phyloP scores from a whole-genome alignment of 495 filamentous ascomycete species.

The Aspergillus leporis region DNA sequence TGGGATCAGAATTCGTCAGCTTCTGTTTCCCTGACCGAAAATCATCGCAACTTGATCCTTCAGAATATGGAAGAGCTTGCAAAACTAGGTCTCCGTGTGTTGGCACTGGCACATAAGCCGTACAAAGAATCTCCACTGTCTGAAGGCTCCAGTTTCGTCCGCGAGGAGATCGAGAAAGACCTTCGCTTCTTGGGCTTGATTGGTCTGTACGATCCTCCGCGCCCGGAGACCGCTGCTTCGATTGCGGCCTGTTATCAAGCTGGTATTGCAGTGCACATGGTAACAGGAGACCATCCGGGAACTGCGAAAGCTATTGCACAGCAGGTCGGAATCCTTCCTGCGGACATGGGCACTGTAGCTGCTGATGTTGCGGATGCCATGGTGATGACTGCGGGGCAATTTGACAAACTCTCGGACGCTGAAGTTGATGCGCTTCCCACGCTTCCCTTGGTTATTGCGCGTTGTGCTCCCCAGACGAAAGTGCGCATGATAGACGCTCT shows the following conservation, averaged over 20 bases:
- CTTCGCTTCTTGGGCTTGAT: conserved; percentile 66
- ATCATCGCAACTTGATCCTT: too few species aligned
- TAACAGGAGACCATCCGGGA: conserved; percentile 67
- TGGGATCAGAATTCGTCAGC: conserved; percentile 35
- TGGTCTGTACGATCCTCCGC: conserved; percentile 73
- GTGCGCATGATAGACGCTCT: conserved; percentile 78
- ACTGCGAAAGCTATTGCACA: conserved; percentile 66
- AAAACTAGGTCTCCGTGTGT: conserved; percentile 65
- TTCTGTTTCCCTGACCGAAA: conserved; percentile 12
- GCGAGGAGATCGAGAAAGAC: conserved; percentile 58
- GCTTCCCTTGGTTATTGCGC: conserved; percentile 68
- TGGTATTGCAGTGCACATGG: conserved; percentile 72
- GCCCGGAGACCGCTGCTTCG: conserved; percentile 51
- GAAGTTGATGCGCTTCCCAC: conserved; percentile 66
- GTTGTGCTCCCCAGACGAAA: conserved; percentile 71
- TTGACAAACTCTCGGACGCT: conserved; percentile 62
- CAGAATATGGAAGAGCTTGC: conserved; percentile 65
- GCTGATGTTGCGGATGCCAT: conserved; percentile 58
- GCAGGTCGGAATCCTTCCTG: conserved; percentile 63
- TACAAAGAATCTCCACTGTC: conserved; percentile 18
- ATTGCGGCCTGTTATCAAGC: conserved; percentile 62
- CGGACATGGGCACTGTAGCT: conserved; percentile 48
- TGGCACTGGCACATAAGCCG: conserved; percentile 54
- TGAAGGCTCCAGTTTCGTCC: conserved; percentile 16
- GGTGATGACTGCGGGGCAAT: conserved; percentile 68